Conservation (phyloP, 345 rosid genomes). For the Heritiera littoralis region DNA sequence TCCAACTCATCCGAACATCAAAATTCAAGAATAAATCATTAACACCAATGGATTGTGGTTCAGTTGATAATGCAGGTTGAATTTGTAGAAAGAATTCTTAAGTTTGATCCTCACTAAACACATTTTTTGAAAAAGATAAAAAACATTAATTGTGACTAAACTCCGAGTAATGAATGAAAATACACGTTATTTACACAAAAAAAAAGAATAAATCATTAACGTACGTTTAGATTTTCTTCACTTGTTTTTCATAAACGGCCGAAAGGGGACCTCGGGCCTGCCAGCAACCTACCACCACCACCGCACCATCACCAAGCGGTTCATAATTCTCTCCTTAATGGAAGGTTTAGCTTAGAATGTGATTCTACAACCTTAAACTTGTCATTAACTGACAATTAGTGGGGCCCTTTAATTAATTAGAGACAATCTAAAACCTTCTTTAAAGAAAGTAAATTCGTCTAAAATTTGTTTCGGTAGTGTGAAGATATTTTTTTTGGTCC, state of each 20-base stretch:
- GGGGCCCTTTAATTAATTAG: background rate
- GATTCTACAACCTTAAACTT: background rate
- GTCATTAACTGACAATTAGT: background rate
- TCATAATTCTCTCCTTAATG: slow-evolving; percentile 13
- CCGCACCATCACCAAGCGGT: background rate
- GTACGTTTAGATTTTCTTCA: background rate
- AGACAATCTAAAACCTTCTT: background rate
- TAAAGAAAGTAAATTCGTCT: background rate
- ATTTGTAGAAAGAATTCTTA: no score
- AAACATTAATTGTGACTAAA: no score
- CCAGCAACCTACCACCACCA: background rate
- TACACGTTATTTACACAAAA: no score
- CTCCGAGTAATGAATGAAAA: no score
- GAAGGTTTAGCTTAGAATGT: background rate
- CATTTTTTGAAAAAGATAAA: no score
- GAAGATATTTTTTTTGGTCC: background rate
- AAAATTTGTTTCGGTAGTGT: background rate
- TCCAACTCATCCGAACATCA: background rate
- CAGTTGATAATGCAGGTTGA: no score
- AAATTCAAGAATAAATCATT: background rate
- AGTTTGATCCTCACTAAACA: no score
- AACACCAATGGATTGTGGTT: no score
- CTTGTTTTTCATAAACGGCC: background rate
- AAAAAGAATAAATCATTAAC: background rate
- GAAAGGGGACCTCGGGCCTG: background rate